Evolutionary conservation across 2,329 filamentous ascomycete genomes (phyloP).

Genomic region (Neopestalotiopsis clavispora): DNA sequence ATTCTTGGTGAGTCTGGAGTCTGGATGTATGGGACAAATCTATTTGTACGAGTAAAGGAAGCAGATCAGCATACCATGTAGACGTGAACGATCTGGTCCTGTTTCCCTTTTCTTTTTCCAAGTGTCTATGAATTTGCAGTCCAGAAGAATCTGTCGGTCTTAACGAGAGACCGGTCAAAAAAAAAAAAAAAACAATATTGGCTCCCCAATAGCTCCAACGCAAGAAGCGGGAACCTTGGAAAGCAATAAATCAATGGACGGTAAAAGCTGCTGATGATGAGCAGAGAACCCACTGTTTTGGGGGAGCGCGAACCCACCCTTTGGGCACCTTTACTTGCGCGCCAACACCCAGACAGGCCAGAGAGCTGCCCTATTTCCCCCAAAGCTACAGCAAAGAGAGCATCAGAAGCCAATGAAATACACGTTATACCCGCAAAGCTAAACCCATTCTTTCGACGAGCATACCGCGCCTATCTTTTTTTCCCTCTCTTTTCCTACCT

Average conservation of each 20-base stretch:
- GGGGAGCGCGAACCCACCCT: not conserved
- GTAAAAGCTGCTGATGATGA: not conserved
- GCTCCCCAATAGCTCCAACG: conserved; percentile 3
- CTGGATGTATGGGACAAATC: not conserved
- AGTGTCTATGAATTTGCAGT: no score
- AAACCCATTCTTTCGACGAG: not conserved
- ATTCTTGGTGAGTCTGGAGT: not conserved
- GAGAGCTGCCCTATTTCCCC: conserved; percentile 1
- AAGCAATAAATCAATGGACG: not conserved
- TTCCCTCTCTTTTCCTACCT: not conserved
- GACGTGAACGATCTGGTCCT: no score
- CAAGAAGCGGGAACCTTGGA: not conserved
- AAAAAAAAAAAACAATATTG: not conserved
- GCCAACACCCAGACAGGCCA: not conserved
- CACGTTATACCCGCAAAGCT: conserved; percentile 1
- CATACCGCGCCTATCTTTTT: not conserved
- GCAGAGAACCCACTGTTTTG: not conserved
- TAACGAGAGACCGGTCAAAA: not conserved
- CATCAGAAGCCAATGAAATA: conserved; percentile 2
- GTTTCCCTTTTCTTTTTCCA: conserved; percentile 2
- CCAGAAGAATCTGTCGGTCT: not conserved
- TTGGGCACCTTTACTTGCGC: not conserved
- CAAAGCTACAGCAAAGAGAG: conserved; percentile 28
- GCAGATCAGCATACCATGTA: no score
- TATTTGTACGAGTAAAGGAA: no score